These are phyloP conservation scores for Fomes fomentarius DNA, from an alignment of 1,284 basidiomycete genomes.

Conservation along the genomic window DNA sequence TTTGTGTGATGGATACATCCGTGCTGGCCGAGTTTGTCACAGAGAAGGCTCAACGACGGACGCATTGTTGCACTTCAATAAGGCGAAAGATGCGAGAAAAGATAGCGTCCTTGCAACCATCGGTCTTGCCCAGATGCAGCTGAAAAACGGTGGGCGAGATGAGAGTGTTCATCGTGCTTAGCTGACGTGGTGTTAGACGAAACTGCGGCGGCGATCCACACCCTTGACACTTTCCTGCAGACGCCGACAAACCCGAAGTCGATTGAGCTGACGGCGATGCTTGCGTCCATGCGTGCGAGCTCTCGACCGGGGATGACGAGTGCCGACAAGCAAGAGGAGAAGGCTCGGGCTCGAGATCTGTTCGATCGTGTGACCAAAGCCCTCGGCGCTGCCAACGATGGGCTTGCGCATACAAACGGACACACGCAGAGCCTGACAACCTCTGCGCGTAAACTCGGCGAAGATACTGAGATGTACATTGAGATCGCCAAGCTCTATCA, in stretches of 20 bases:
- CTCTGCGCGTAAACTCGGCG: constrained; percentile 58
- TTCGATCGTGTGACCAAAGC: constrained; percentile 77
- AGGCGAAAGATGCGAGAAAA: constrained; percentile 68
- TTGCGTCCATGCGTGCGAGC: constrained; percentile 84
- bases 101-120: constrained; percentile 74
- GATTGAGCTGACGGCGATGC: constrained; percentile 84
- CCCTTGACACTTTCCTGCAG: constrained; percentile 79
- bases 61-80: constrained; percentile 76
- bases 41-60: constrained; percentile 61
- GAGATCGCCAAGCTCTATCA: constrained; percentile 91
- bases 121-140: constrained; percentile 85
- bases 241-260: constrained; percentile 64
- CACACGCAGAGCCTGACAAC: constrained; percentile 33
- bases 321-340: constrained; percentile 74
- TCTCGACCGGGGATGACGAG: constrained; percentile 79
- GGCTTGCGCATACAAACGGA: constrained; percentile 40
- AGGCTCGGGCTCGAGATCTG: constrained; percentile 74
- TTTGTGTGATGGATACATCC: constrained; percentile 78
- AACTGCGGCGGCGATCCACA: constrained; percentile 81
- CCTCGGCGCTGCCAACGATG: constrained; percentile 59
- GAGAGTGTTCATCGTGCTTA: background rate
- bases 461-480: constrained; percentile 83
- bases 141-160: constrained; percentile 66
- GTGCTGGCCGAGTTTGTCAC: constrained; percentile 81
- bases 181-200: constrained; percentile 55